Evolutionary conservation across 1,284 basidiomycete genomes (phyloP), one percentile per base, ranked within the genome.

Genomic region (Ustilago sp.): DNA sequence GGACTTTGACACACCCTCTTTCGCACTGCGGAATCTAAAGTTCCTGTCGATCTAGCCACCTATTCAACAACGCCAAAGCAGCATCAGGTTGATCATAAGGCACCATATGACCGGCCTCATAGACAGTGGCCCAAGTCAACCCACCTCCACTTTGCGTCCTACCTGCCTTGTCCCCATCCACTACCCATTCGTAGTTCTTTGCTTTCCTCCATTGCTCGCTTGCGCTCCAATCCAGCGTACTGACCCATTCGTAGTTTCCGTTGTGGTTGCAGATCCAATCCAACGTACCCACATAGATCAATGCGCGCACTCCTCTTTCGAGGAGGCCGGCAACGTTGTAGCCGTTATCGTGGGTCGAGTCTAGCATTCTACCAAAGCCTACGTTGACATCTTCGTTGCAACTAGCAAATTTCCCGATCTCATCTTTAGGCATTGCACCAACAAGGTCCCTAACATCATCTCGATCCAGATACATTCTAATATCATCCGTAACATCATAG

Each of bases 301-400:
- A 88, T 32, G 93, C 87, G 23, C 90, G 88, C 45, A 94, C 86
- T 6, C 91, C 91, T 35, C 92, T 89, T 81, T 94, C 93, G 23
- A 94, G 89, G 38, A 95, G 88, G 2, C 88, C 90, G 1, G 89
- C 88, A 63, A 94, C 88, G 81, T 94, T 91, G 85, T 51, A 65
- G 0, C 63, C 68, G 43, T 78, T 83, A 32, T 80, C 75, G 17
- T 79, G 68, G 0, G 61, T 32, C 19, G 35, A 39, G 36, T 83
- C 81, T 15, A 69, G 28, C 54, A 56, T 62, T 11, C 39, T 34
- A 9, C 12, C 19, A 57, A 83, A 83, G 1, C 73, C 70, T 1
- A 2, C 4, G 17, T 28, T 53, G 3, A 81, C 76, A n/a, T 81
- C 66, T 1, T 59, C 34, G 50, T 71, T 79, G 61, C 77, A 82